Conservation (phyloP, 208 protist species). For the Naegleria fowleri region DNA sequence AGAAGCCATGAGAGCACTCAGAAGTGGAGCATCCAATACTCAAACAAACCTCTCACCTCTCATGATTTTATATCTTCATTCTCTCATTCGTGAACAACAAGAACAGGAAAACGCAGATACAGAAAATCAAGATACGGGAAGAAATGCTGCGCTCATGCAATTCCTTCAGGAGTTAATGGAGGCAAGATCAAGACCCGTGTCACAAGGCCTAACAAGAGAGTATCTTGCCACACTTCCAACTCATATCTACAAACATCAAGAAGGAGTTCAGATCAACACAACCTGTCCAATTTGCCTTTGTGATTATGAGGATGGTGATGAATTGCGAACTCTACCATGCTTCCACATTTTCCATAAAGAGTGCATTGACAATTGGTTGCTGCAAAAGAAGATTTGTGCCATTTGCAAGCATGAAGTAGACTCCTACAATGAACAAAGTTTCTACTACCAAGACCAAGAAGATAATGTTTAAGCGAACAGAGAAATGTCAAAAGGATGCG, state of each 20-base stretch:
- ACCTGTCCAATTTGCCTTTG: conserved; percentile 30
- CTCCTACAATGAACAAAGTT: neutral
- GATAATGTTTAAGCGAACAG: too few species aligned
- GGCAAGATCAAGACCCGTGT: neutral
- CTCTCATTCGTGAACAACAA: neutral
- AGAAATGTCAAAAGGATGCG: too few species aligned
- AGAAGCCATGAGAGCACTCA: neutral
- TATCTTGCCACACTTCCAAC: neutral
- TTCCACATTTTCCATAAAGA: conserved; percentile 31
- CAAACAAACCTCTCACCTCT: neutral
- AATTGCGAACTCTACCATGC: conserved; percentile 24
- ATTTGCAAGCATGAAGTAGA: conserved; percentile 31
- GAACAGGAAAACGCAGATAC: neutral
- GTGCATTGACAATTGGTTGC: conserved; percentile 34
- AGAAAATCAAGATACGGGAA: neutral
- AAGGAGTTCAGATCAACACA: neutral
- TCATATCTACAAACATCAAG: neutral
- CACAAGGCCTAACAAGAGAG: neutral
- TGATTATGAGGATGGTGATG: conserved; percentile 25
- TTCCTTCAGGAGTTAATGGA: neutral
- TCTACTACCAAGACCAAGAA: too few species aligned
- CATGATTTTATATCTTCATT: neutral
- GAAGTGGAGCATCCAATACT: neutral
- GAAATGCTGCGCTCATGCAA: neutral
- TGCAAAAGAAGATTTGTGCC: conserved; percentile 12